Base-by-base conservation (phyloP, 1,284 basidiomycete genomes). In the Ustilago vetiveriae region DNA sequence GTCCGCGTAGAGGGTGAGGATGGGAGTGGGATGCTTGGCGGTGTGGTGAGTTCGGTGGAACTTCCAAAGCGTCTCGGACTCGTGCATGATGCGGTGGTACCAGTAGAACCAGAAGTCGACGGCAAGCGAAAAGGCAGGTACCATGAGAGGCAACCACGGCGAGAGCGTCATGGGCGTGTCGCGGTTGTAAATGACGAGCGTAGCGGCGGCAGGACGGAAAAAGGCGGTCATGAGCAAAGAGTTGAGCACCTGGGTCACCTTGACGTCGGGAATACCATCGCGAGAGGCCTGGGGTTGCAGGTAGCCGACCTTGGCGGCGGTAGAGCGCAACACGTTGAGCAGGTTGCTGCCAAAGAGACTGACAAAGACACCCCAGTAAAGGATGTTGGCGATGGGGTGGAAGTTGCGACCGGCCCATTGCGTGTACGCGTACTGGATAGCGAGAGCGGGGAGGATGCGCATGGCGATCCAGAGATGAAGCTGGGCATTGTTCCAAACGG, bases 41-140 rank as follows among this genome's bases (percentile, higher is more conserved):
- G 36, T 56, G 55, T 79, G 77, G 36, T 78, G 75, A 3, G 50
- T 58, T 6, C 56, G 37, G 54, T 74, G 72, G 64, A 52, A 62
- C 29, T 44, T 39, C 78, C 78, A 80, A 2, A 79, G 51, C 11
- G 38, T n/a, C 22, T 63, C 58, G 4, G 55, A 55, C 50, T 78
- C 76, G 57, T 80, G 78, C 66, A 75, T 76, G 26, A 66, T 50
- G 10, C 75, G 66, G 50, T 80, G 78, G 54, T 76, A 77, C 58
- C 60, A 62, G 62, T 76, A 78, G 64, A 76, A 80, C 66, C 54
- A 78, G 41, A 76, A 76, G 58, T 79, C 77, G 35, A 75, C 50
- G 16, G 66, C 50, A 8, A 60, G 26, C 3, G 70, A 41, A 44
- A 74, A 78, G 1, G 56, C 35, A 11, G 69, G 73, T 4, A 77